These are phyloP conservation scores for Lanmaoa rubissima DNA, from an alignment of 768 basidiomycete species.

Conservation along the genomic window DNA sequence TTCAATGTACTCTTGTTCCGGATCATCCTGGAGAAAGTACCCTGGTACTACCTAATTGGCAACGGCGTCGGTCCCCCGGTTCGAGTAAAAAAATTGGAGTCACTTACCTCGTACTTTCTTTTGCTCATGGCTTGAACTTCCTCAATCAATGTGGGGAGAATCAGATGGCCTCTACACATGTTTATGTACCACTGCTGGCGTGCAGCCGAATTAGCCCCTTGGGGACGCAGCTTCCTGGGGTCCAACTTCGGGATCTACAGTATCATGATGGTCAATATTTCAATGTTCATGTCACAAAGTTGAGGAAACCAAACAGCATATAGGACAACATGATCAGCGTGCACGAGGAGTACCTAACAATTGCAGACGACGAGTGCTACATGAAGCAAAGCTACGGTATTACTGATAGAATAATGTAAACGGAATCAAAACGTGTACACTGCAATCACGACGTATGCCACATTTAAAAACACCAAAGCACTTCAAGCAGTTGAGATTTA, in stretches of 20 bases:
- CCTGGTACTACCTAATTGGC: neutral
- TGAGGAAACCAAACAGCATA: neutral
- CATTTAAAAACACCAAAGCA: slow-evolving; percentile 4
- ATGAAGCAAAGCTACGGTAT: slow-evolving; percentile 31
- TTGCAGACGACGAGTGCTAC: slow-evolving; percentile 27
- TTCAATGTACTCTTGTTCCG: neutral
- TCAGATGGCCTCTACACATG: neutral
- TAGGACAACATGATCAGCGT: slow-evolving; percentile 9
- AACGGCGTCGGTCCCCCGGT: too few relatives aligned
- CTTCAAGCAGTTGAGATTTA: slow-evolving; percentile 16
- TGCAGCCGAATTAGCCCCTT: neutral
- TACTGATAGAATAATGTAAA: slow-evolving; percentile 34
- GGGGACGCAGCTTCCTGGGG: neutral
- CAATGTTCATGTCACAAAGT: neutral
- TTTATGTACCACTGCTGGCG: neutral
- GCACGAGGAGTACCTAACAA: slow-evolving; percentile 16
- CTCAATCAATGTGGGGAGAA: neutral
- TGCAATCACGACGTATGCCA: slow-evolving; percentile 10
- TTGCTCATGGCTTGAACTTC: neutral
- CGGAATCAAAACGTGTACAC: slow-evolving; percentile 12
- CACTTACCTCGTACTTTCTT: slow-evolving; percentile 1
- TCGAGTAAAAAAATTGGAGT: too few relatives aligned
- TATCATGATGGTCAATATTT: neutral
- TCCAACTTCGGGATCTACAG: neutral
- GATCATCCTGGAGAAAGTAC: slow-evolving; percentile 12